Evolutionary conservation across 345 rosid species (phyloP), one percentile per base, ranked within the genome.

Genomic region (Eucalyptus sp.): DNA sequence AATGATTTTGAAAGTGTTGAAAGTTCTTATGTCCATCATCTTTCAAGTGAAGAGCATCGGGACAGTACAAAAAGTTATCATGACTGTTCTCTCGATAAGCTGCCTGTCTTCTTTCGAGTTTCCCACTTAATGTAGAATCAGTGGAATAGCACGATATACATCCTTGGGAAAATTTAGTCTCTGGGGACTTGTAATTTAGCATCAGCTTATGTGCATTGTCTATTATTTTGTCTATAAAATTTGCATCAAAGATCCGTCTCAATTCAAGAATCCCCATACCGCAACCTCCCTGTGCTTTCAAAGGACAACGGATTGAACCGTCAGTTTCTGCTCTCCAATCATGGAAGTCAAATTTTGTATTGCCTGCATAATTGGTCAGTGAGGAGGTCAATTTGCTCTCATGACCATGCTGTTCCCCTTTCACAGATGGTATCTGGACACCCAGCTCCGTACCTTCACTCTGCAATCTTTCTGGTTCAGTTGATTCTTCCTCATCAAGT

Each of bases 221-320:
- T 89, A 94, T 92, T 88, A 95, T 68, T n/a, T 93, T 89, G 50
- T 89, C 83, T 62, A 94, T 91, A 90, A 91, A 94, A 89, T 93
- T 86, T 88, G 81, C 89, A 60, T 91, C 89, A 91, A 93, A 92
- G 87, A 95, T 89, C 88, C 95, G 92, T 90, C 89, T 94, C 90
- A 96, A 89, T 83, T 89, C 92, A 68, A 96, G 95, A 87, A 86
- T 88, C 87, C 91, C 92, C 44, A 88, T 79, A 56, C 96, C 97
- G 80, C 97, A 95, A 87, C 98, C 98, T 66, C 96, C 96, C 88
- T 52, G 58, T n/a, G 66, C 92, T 90, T 92, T 91, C 16, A 96
- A 94, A 90, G 98, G 97, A 89, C 98, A 96, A 81, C 91, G 92
- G 89, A 96, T 93, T 86, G 90, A 91, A 87, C 95, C 92, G 86